A percentile compares a stretch with the other conserved stretches of the same genome.
Conservation (phyloP, 2,329 filamentous ascomycete species). For the Apiospora pterosperma region DNA sequence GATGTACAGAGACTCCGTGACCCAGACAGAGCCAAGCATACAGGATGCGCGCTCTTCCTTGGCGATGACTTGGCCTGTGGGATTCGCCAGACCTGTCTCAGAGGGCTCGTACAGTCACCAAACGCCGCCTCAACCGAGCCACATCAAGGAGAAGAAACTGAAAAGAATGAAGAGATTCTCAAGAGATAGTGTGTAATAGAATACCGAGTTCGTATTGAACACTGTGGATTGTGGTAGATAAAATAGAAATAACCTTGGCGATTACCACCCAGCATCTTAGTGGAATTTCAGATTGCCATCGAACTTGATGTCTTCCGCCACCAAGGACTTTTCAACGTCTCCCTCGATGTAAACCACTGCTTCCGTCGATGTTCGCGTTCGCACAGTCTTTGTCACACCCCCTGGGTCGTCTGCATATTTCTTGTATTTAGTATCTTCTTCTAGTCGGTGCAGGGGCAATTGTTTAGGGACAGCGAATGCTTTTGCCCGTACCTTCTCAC, state of each 20-base stretch:
- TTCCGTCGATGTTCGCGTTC: too few species aligned
- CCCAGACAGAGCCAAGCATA: background rate
- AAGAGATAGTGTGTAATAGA: background rate
- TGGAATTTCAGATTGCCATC: background rate
- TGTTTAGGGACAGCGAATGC: too few species aligned
- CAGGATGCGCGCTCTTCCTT: background rate
- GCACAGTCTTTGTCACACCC: background rate
- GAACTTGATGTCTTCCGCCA: background rate
- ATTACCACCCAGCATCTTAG: background rate
- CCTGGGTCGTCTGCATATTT: background rate
- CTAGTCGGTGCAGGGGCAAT: too few species aligned
- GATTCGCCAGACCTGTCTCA: background rate
- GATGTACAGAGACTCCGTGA: background rate
- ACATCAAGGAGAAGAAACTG: background rate
- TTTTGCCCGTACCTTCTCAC: background rate
- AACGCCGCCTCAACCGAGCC: background rate
- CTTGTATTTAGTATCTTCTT: background rate
- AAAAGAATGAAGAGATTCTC: background rate
- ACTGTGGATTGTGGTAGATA: too few species aligned
- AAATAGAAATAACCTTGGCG: too few species aligned
- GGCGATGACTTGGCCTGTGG: background rate
- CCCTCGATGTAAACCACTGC: background rate
- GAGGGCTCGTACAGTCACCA: background rate
- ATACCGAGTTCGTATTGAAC: background rate
- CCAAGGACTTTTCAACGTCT: background rate